These are phyloP conservation scores for Ophiocytium majus DNA, from an alignment of 352 stramenopile genomes.

Conservation along the genomic window DNA sequence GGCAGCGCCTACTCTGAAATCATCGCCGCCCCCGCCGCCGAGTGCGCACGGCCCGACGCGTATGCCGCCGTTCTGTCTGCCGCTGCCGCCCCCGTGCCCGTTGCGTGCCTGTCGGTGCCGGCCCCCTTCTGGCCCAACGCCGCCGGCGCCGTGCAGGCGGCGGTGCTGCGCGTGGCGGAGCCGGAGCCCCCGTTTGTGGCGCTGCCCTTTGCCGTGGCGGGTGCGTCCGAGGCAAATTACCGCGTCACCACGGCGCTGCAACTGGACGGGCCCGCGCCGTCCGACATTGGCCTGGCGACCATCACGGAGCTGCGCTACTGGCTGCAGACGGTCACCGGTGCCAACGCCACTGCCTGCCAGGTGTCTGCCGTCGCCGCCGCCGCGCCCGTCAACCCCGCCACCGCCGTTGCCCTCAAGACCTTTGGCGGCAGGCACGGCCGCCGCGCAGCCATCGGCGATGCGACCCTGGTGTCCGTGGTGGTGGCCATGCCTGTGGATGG, in stretches of 20 bases:
- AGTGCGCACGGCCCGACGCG: neutral
- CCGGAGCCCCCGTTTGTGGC: neutral
- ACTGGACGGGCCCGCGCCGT: neutral
- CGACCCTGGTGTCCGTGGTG: neutral
- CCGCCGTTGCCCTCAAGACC: no score
- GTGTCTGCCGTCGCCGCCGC: neutral
- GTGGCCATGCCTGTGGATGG: neutral
- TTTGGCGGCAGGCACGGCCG: no score
- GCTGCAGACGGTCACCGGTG: neutral
- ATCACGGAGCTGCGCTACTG: conserved; percentile 1
- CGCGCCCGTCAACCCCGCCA: no score
- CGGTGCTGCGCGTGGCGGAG: neutral
- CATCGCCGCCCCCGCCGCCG: no score
- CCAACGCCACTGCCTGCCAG: neutral
- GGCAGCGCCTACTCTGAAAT: neutral
- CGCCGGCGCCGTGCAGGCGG: neutral
- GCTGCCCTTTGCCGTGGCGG: neutral
- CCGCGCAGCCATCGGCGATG: no score
- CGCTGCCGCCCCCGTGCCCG: neutral
- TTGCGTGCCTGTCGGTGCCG: neutral
- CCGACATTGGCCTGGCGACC: neutral
- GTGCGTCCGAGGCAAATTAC: neutral
- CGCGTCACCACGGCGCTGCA: neutral
- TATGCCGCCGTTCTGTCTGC: neutral
- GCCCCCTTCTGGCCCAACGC: neutral